Percentiles rank a stretch among this genome's conserved stretches.
phyloP scores from a whole-genome alignment of 75 land plant species.

The Picea glauca region DNA sequence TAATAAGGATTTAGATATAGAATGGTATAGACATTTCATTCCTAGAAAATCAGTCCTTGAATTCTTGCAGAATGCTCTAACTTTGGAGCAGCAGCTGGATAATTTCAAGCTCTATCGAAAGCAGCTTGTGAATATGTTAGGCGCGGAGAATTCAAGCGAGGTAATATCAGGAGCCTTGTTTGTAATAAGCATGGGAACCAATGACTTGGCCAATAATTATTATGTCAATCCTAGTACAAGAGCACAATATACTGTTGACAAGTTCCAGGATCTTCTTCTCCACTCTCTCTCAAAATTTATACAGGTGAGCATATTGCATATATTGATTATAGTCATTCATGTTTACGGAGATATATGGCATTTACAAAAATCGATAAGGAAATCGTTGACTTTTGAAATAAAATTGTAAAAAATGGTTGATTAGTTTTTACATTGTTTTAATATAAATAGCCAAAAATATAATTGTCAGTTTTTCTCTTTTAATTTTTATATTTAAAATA shows the following conservation, averaged over 20 bases:
- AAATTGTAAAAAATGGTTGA: no score
- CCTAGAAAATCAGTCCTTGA: background rate
- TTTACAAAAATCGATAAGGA: no score
- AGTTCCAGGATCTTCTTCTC: slow-evolving; percentile 2
- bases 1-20: no score
- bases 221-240: background rate
- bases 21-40: no score
- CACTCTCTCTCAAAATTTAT: no score
- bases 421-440: no score
- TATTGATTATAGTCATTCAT: no score
- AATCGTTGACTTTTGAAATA: no score
- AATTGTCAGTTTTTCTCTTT: no score
- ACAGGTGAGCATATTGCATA: background rate
- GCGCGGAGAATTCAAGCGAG: background rate
- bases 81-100: slow-evolving; percentile 48
- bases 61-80: slow-evolving; percentile 17
- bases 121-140: background rate
- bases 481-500: no score
- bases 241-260: background rate
- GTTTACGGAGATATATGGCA: no score
- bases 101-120: background rate
- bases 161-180: slow-evolving; percentile 1
- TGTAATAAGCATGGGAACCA: background rate
- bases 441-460: no score
- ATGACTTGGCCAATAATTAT: background rate